Evolutionary conservation across 2,329 filamentous ascomycete species (phyloP).

Genomic region (Karstenula rhodostoma): DNA sequence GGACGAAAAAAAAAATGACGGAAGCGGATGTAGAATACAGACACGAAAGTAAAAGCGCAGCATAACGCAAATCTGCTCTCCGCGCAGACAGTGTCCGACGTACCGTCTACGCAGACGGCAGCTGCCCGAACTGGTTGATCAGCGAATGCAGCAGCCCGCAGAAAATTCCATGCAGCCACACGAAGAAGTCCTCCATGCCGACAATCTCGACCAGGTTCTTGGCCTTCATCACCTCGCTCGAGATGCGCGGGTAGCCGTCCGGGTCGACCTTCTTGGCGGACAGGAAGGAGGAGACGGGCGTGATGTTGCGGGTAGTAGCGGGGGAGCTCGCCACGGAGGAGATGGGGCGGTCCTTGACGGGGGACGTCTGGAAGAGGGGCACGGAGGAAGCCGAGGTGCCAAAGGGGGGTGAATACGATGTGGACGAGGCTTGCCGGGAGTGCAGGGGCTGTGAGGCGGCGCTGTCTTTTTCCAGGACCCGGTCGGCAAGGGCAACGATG

Average conservation of each 20-base stretch:
- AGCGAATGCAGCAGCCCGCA: constrained; percentile 48
- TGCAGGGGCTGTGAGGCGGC: constrained; percentile 30
- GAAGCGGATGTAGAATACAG: constrained; percentile 26
- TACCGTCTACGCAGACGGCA: background rate
- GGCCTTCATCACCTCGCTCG: constrained; percentile 60
- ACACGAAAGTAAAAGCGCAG: constrained; percentile 18
- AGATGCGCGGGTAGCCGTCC: constrained; percentile 62
- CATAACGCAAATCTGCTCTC: background rate
- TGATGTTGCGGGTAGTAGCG: constrained; percentile 54
- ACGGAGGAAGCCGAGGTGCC: constrained; percentile 37
- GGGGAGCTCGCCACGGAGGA: constrained; percentile 43
- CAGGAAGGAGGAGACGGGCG: constrained; percentile 66
- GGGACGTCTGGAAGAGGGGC: constrained; percentile 35
- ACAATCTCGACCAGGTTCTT: constrained; percentile 67
- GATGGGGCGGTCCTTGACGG: constrained; percentile 37
- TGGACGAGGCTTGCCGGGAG: constrained; percentile 39
- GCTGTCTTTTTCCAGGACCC: constrained; percentile 48
- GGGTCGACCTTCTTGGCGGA: constrained; percentile 64
- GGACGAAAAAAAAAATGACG: constrained; percentile 24
- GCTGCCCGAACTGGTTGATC: constrained; percentile 50
- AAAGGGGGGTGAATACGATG: constrained; percentile 41
- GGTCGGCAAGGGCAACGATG: constrained; percentile 56
- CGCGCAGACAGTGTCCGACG: background rate
- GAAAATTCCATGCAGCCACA: constrained; percentile 64
- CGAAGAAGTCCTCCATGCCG: constrained; percentile 66